Conservation (phyloP, 2,329 filamentous ascomycete species). For the Simplicillium aogashimaense region DNA sequence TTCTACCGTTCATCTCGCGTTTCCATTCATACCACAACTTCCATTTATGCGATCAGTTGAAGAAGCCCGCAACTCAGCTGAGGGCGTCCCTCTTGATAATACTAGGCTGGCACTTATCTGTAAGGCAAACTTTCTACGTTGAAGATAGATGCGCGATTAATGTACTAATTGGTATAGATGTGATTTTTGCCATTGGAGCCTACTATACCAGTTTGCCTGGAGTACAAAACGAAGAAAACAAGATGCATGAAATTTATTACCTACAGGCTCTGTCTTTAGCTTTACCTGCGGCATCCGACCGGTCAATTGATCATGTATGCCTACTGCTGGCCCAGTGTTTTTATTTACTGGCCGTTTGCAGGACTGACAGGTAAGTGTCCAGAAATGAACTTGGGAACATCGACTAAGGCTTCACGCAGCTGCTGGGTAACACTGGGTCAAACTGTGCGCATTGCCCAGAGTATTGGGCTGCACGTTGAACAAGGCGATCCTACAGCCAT, state of each 20-base stretch:
- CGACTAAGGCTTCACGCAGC: constrained; percentile 4
- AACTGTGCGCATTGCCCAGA: constrained; percentile 23
- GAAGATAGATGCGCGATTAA: too few species aligned
- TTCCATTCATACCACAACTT: not conserved
- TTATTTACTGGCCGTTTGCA: constrained; percentile 19
- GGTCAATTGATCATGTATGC: constrained; percentile 14
- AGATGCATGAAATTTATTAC: constrained; percentile 14
- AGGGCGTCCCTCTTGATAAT: too few species aligned
- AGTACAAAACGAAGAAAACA: constrained; percentile 5
- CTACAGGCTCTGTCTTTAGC: constrained; percentile 14
- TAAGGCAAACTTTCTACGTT: too few species aligned
- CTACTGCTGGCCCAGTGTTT: constrained; percentile 19
- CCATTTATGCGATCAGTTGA: not conserved
- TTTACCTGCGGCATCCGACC: constrained; percentile 6
- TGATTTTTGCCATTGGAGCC: constrained; percentile 19
- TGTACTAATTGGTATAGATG: not conserved
- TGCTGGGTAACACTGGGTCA: constrained; percentile 23
- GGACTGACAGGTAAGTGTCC: constrained; percentile 14
- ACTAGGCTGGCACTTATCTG: too few species aligned
- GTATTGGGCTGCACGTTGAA: constrained; percentile 28
- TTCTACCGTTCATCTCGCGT: not conserved
- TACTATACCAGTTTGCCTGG: constrained; percentile 17
- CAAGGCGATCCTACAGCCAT: constrained; percentile 4
- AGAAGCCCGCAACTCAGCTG: too few species aligned
- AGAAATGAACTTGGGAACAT: not conserved